phyloP scores from a whole-genome alignment of 1,284 basidiomycete genomes.

The Irpex lacteus region DNA sequence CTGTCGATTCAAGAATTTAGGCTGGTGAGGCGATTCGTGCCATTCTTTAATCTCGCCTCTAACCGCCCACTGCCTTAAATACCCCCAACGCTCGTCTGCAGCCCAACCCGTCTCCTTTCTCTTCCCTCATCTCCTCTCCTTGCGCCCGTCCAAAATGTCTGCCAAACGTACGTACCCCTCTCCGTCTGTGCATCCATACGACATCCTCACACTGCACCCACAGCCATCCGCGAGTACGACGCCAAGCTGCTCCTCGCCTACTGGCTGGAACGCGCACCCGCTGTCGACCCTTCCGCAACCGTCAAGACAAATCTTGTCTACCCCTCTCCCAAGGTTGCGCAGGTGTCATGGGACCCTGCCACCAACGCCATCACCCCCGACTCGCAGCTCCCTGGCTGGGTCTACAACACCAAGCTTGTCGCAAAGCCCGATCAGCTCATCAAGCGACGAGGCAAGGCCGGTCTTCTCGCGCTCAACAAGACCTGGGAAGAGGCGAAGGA shows the following conservation, averaged over 20 bases:
- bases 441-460: slow-evolving; percentile 98
- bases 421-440: slow-evolving; percentile 98
- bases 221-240: slow-evolving; percentile 92
- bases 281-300: slow-evolving; percentile 48
- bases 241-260: slow-evolving; percentile 93
- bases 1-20: slow-evolving; percentile 14
- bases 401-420: slow-evolving; percentile 86
- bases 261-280: slow-evolving; percentile 87
- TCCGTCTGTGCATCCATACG: background rate
- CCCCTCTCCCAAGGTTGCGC: slow-evolving; percentile 72
- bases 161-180: slow-evolving; percentile 30
- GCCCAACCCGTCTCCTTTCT: slow-evolving; percentile 1
- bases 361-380: slow-evolving; percentile 83
- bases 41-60: background rate
- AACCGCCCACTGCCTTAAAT: slow-evolving; percentile 15
- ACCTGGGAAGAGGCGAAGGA: slow-evolving; percentile 81
- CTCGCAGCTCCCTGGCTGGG: slow-evolving; percentile 78
- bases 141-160: slow-evolving; percentile 26
- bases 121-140: slow-evolving; percentile 8
- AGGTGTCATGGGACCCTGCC: slow-evolving; percentile 84
- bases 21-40: slow-evolving; percentile 14
- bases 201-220: slow-evolving; percentile 4
- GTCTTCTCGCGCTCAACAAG: slow-evolving; percentile 93
- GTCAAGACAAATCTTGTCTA: slow-evolving; percentile 64
- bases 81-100: slow-evolving; percentile 12